These are phyloP conservation scores for Jacaranda mimosifolia DNA, from an alignment of 257 asterid genomes.

Conservation along the genomic window DNA sequence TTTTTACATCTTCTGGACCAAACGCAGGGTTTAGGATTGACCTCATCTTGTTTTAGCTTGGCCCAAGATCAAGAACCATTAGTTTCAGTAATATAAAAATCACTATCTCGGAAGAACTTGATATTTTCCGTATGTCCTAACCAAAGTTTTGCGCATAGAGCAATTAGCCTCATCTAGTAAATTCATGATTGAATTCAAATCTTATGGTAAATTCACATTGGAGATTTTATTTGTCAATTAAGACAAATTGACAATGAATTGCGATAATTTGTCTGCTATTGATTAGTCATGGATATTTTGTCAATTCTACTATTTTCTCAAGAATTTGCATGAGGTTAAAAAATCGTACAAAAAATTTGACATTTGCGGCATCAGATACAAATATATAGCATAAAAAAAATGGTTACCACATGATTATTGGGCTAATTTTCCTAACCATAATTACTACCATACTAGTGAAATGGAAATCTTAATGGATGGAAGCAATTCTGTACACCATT, in stretches of 20 bases:
- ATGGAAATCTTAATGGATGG: too few species aligned
- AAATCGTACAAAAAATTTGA: background rate
- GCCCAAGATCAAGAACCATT: too few species aligned
- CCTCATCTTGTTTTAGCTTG: too few species aligned
- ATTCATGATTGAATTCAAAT: slow-evolving; percentile 22
- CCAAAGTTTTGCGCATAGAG: slow-evolving; percentile 36
- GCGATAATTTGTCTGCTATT: too few species aligned
- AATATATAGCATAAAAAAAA: too few species aligned
- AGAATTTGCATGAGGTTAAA: background rate
- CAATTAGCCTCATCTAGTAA: slow-evolving; percentile 44
- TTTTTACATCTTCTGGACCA: too few species aligned
- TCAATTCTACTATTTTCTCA: background rate
- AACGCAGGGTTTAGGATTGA: too few species aligned
- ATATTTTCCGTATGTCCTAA: too few species aligned
- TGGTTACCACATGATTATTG: background rate
- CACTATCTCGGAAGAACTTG: too few species aligned
- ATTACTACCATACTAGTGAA: background rate
- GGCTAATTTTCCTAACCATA: slow-evolving; percentile 16
- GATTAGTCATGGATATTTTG: background rate
- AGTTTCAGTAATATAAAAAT: too few species aligned
- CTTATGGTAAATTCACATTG: background rate
- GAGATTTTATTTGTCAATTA: background rate
- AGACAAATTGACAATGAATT: background rate
- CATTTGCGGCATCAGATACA: background rate
- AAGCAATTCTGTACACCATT: too few species aligned